Evolutionary conservation across 2,329 filamentous ascomycete species (phyloP).

Genomic region (Fusarium hostae): DNA sequence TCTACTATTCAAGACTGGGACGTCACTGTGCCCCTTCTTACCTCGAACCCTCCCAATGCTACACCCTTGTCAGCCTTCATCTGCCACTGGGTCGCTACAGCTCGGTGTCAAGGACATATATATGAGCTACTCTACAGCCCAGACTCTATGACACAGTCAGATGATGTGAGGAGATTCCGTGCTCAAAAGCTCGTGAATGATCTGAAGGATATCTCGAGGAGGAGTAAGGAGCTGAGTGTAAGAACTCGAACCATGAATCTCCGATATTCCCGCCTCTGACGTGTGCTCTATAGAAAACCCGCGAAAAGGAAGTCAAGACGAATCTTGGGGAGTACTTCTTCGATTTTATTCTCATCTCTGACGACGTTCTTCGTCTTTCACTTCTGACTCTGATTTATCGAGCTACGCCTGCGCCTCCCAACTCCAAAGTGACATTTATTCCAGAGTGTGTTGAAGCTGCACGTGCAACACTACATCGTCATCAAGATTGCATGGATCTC

Average conservation of each 20-base stretch:
- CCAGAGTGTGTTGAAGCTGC: constrained; percentile 57
- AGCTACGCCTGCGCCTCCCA: constrained; percentile 48
- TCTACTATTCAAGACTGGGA: constrained; percentile 68
- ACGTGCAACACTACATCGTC: constrained; percentile 54
- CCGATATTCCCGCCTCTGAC: constrained; percentile 5
- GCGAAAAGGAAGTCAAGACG: constrained; percentile 40
- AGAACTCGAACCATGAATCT: background rate
- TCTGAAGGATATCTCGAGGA: constrained; percentile 44
- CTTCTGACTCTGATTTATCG: constrained; percentile 57
- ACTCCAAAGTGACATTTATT: constrained; percentile 51
- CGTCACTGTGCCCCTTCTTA: constrained; percentile 55
- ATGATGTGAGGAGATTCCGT: constrained; percentile 48
- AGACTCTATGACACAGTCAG: constrained; percentile 51
- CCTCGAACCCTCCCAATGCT: constrained; percentile 47
- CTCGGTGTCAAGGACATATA: constrained; percentile 65
- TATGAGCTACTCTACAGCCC: constrained; percentile 66
- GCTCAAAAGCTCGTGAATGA: constrained; percentile 48
- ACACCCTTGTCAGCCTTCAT: constrained; percentile 50
- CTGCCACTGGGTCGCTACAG: constrained; percentile 60
- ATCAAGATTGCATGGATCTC: constrained; percentile 54
- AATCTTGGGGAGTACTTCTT: constrained; percentile 47
- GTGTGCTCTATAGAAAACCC: constrained; percentile 7
- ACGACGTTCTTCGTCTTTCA: constrained; percentile 56
- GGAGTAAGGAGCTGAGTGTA: constrained; percentile 29
- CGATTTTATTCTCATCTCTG: constrained; percentile 51